Percentiles rank a stretch among this genome's conserved stretches.
Conservation (phyloP, 495 filamentous ascomycete genomes). For the Neurospora tetrasperma region DNA sequence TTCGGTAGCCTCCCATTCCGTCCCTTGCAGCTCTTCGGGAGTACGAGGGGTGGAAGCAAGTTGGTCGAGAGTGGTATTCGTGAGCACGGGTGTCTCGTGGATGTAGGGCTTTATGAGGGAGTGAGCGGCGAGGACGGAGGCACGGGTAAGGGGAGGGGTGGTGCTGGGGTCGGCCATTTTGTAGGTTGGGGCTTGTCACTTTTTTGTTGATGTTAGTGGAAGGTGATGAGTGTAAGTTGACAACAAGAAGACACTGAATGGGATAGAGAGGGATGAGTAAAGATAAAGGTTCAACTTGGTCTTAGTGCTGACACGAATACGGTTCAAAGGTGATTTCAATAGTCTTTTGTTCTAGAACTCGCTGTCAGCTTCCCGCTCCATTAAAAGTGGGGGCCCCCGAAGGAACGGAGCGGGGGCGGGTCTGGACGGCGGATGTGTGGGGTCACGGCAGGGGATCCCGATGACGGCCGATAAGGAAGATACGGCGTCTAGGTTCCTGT, state of each 20-base stretch:
- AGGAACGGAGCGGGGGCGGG: background rate
- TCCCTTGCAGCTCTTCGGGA: conserved; percentile 40
- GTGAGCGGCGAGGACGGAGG: conserved; percentile 60
- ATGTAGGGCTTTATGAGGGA: conserved; percentile 62
- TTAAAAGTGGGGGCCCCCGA: background rate
- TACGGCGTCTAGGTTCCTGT: background rate
- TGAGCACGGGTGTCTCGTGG: conserved; percentile 76
- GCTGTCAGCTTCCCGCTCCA: background rate
- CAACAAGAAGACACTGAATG: background rate
- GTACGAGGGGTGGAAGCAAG: conserved; percentile 61
- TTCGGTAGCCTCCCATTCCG: conserved; percentile 40
- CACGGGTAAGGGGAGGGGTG: conserved; percentile 52
- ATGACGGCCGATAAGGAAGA: background rate
- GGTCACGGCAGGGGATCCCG: background rate
- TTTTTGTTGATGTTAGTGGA: background rate
- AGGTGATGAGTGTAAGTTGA: background rate
- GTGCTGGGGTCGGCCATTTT: conserved; percentile 42
- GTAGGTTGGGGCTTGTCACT: background rate
- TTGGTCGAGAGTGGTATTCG: conserved; percentile 57
- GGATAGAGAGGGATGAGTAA: background rate
- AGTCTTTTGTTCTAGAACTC: background rate
- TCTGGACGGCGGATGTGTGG: background rate
- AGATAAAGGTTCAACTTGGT: too few species aligned
- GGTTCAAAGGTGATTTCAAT: background rate
- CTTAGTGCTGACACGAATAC: background rate